phyloP scores from a whole-genome alignment of 805 yeast genomes.

The Yamadazyma kitorensis region DNA sequence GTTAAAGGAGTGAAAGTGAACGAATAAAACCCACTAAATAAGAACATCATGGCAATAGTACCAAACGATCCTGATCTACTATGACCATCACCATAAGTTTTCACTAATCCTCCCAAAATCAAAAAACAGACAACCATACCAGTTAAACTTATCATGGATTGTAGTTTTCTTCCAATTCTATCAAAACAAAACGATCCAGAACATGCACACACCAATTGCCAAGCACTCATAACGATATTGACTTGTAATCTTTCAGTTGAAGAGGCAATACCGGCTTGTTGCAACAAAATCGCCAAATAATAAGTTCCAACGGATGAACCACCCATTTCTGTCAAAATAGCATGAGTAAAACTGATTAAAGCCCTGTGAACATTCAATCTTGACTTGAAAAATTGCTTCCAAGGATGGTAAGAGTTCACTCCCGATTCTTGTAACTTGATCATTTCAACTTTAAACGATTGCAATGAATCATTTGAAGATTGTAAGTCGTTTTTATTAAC shows the following conservation, averaged over 20 bases:
- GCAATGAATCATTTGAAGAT: conserved; percentile 1
- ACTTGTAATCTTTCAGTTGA: conserved; percentile 12
- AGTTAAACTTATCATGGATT: conserved; percentile 8
- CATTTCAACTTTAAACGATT: conserved; percentile 3
- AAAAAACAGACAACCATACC: conserved; percentile 10
- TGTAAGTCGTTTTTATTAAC: conserved; percentile 3
- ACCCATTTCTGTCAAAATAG: conserved; percentile 13
- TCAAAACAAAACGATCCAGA: conserved; percentile 11
- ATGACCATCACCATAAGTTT: conserved; percentile 11
- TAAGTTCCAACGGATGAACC: conserved; percentile 17
- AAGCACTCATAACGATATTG: conserved; percentile 13
- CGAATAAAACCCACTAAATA: conserved; percentile 14
- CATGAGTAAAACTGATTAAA: conserved; percentile 11
- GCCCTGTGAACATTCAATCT: conserved; percentile 9
- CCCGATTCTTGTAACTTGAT: neutral
- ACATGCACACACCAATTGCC: conserved; percentile 10
- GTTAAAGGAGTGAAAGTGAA: conserved; percentile 15
- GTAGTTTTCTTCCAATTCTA: conserved; percentile 12
- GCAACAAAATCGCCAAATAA: conserved; percentile 12
- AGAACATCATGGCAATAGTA: conserved; percentile 13
- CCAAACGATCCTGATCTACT: conserved; percentile 11
- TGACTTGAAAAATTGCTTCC: conserved; percentile 9
- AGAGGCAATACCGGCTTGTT: conserved; percentile 13
- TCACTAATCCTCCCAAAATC: conserved; percentile 12
- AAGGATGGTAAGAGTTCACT: conserved; percentile 4